A percentile compares a stretch with the other conserved stretches of the same genome.
Evolutionary conservation across 176 grass and related monocot genomes (phyloP).

Genomic region (Oryza punctata): DNA sequence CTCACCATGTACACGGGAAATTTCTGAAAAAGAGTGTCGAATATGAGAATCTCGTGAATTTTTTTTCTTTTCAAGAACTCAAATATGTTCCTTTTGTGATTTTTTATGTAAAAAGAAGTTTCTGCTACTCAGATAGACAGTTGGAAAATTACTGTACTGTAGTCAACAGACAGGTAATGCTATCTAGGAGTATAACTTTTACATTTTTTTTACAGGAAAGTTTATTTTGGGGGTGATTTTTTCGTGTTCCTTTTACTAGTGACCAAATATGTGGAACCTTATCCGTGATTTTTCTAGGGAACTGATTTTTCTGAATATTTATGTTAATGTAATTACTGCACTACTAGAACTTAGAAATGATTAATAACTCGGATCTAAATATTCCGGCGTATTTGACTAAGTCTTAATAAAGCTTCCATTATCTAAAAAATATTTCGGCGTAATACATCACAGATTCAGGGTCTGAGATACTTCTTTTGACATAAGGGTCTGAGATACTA

Average conservation of each 20-base stretch:
- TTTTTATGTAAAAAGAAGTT: background rate
- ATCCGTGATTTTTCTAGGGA: background rate
- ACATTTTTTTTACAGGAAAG: background rate
- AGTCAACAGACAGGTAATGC: background rate
- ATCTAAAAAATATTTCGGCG: background rate
- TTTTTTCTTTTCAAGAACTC: background rate
- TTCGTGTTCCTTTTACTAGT: background rate
- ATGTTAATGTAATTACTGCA: background rate
- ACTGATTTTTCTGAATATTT: background rate
- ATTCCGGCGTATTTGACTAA: background rate
- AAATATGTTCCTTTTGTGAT: background rate
- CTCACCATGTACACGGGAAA: background rate
- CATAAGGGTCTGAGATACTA: background rate
- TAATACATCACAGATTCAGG: background rate
- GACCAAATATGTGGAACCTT: background rate
- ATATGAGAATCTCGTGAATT: background rate
- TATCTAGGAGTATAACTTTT: background rate
- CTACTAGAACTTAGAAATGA: background rate
- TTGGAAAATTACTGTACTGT: background rate
- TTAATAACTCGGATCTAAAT: constrained; percentile 1
- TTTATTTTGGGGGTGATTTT: too few species aligned
- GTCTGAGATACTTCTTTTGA: too few species aligned
- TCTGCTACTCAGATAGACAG: background rate
- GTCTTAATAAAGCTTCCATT: too few species aligned
- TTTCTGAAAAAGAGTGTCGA: background rate